Evolutionary conservation across 192 early-diverging fungal genomes (phyloP), one percentile per base, ranked within the genome.

Genomic region (Coemansia sp.): DNA sequence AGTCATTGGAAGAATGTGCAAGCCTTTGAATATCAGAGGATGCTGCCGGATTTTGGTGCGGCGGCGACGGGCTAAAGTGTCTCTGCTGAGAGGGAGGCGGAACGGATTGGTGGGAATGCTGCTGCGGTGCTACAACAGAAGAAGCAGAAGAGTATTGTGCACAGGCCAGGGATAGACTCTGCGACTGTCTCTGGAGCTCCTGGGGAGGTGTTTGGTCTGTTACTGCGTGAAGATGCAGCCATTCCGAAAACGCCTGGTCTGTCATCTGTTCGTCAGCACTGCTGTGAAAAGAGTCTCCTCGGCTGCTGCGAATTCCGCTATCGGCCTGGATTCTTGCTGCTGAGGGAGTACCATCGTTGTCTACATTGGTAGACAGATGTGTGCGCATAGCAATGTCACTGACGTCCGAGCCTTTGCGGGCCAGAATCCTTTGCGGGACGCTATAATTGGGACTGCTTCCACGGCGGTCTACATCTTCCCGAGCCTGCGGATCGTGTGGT

Each of bases 331-430:
- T 13, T 31, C 9, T n/a, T n/a, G n/a, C n/a, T n/a, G n/a, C 11
- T 0, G 44, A 5, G 27, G 28, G 5, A 48, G 8, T 13, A 25
- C 9, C 22, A 25, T 5, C 45, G 47, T 31, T 13, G 14, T 38
- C n/a, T 17, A 36, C 29, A 8, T 52, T 50, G 19, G 59, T 37
- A 11, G 40, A 33, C 37, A 77, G 25, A 50, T 77, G 68, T 17
- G 30, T 67, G 61, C 68, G 74, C 74, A 77, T 77, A 30, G 68
- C 74, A 53, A 77, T 77, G 36, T 77, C 74, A 61, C 74, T 77
- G 42, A 77, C 68, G 45, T 77, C 45, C 6, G 45, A 48, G 22
- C 45, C 45, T 2, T 17, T 29, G 19, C 48, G 22, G 25, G 47
- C 9, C 28, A 9, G 7, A 6, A 7, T 13, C 33, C 7, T 23